A percentile compares a stretch with the other conserved stretches of the same genome.
Conservation (phyloP, 2,329 filamentous ascomycete species). For the Monosporascus sp. region DNA sequence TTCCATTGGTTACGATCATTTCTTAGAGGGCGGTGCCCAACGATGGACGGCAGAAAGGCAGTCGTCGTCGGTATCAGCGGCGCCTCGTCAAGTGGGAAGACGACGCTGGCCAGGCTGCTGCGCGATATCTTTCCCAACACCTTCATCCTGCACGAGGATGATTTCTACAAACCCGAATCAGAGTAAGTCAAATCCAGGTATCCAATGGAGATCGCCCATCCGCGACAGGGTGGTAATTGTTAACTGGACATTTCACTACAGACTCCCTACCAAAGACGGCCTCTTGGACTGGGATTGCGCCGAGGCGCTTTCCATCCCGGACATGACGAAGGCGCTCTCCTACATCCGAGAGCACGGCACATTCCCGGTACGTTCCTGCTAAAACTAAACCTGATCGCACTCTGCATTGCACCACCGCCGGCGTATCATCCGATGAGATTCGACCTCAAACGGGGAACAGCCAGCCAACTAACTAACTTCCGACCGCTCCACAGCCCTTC, state of each 20-base stretch:
- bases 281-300: conserved; percentile 91
- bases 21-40: background rate
- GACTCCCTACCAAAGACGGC: conserved; percentile 51
- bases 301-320: conserved; percentile 66
- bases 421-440: too few relatives aligned
- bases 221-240: background rate
- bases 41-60: conserved; percentile 34
- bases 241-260: conserved; percentile 19
- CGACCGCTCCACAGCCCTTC: conserved; percentile 33
- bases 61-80: conserved; percentile 80
- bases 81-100: conserved; percentile 90
- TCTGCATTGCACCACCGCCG: conserved; percentile 14
- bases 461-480: conserved; percentile 10
- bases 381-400: conserved; percentile 14
- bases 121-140: conserved; percentile 72
- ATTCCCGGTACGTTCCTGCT: conserved; percentile 48
- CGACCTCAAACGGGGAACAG: too few relatives aligned
- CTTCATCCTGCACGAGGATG: conserved; percentile 90
- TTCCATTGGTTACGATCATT: too few relatives aligned
- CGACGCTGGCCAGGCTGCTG: conserved; percentile 80
- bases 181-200: conserved; percentile 43
- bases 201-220: background rate
- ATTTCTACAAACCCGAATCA: conserved; percentile 82
- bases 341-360: conserved; percentile 66
- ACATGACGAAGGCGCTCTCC: conserved; percentile 60